Evolutionary conservation across 305 asterid species (phyloP).

Genomic region (Striga hermonthica): DNA sequence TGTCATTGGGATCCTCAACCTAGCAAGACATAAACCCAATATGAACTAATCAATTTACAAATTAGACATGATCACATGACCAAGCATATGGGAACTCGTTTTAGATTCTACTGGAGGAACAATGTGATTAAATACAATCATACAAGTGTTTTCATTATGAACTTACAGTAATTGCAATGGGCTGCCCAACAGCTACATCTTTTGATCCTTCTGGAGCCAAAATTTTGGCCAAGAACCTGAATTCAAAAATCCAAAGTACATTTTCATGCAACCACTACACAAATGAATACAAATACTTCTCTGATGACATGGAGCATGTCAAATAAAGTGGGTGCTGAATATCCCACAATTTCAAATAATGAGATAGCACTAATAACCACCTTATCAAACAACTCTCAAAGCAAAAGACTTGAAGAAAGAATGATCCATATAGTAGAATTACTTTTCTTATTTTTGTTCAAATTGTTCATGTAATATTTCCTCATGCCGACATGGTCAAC

Average conservation of each 20-base stretch:
- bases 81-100: slow-evolving; percentile 15
- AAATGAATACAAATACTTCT: slow-evolving; percentile 5
- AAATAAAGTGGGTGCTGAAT: not conserved
- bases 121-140: slow-evolving; percentile 14
- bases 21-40: slow-evolving; percentile 39
- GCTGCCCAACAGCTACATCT: slow-evolving; percentile 91
- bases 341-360: not conserved
- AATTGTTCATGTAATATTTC: slow-evolving; percentile 25
- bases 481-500: slow-evolving; percentile 25
- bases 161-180: slow-evolving; percentile 89
- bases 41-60: slow-evolving; percentile 23
- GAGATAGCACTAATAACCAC: not conserved
- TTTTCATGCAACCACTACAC: slow-evolving; percentile 12
- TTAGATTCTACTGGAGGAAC: slow-evolving; percentile 12
- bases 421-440: not conserved
- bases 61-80: slow-evolving; percentile 22
- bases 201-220: slow-evolving; percentile 91
- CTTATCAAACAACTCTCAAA: slow-evolving; percentile 5
- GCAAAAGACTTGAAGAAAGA: not conserved
- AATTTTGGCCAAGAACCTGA: slow-evolving; percentile 88
- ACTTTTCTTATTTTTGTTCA: slow-evolving; percentile 20
- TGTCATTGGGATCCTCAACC: slow-evolving; percentile 91
- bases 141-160: slow-evolving; percentile 29
- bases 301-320: not conserved
- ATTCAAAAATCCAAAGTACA: slow-evolving; percentile 33